phyloP scores from a whole-genome alignment of 106 monocot species.

The Amphibolis antarctica region DNA sequence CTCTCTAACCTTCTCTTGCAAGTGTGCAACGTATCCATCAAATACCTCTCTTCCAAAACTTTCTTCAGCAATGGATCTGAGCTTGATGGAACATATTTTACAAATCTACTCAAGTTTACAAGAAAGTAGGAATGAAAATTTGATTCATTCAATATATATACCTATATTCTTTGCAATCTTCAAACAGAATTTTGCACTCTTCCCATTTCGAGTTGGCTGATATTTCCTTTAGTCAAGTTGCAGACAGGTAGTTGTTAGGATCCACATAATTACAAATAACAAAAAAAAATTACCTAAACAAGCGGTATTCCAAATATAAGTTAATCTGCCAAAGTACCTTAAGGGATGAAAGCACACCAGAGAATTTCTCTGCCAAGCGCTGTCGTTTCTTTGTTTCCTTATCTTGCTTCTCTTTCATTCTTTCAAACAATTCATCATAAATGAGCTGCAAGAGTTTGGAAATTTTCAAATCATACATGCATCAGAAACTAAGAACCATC shows the following conservation, averaged over 20 bases:
- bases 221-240: constrained; percentile 47
- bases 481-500: neutral
- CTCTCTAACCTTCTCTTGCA: constrained; percentile 86
- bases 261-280: neutral
- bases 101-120: neutral
- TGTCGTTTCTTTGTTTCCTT: constrained; percentile 83
- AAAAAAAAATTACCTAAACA: neutral
- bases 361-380: constrained; percentile 67
- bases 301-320: too few relatives aligned
- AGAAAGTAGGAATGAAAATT: neutral
- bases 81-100: neutral
- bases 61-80: constrained; percentile 74
- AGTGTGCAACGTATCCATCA: constrained; percentile 55
- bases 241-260: neutral
- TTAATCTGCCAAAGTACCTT: constrained; percentile 37
- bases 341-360: constrained; percentile 57
- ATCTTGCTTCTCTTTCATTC: constrained; percentile 74
- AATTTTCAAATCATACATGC: neutral
- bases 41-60: constrained; percentile 58
- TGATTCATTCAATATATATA: constrained; percentile 12
- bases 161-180: constrained; percentile 84
- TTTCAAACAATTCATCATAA: constrained; percentile 75
- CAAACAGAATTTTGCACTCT: constrained; percentile 58
- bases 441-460: constrained; percentile 41
- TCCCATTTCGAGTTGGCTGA: constrained; percentile 81